Base-by-base conservation (phyloP, 805 yeast genomes). In the Yarrowia sp. region DNA sequence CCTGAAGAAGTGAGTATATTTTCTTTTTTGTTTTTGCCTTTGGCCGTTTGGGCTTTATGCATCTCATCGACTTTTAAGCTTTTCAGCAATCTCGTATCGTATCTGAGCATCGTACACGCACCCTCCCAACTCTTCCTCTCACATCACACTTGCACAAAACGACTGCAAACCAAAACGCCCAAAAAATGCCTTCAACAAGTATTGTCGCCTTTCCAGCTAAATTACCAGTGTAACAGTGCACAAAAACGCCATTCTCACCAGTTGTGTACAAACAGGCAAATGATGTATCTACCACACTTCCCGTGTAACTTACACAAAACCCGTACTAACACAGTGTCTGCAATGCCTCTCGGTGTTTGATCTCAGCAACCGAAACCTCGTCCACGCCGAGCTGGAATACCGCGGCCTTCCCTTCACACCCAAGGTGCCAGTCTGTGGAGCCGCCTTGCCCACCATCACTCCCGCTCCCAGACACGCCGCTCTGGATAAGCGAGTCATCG, bases 241-340 rank as follows among this genome's bases (percentile, higher is more conserved):
- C n/a, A 22, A 22, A 22, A 22, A 3, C 28, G 28, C 5, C 28
- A 3, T 22, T 22, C 28, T 22, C 28, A 22, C 28, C 28, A 22
- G 28, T 22, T 22, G 28, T 22, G 28, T 22, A 22, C 28, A 22
- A 22, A 5, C 28, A 22, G 28, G 28, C 28, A 3, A 22, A 22
- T 22, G 28, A 22, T 5, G 28, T 22, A 22, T 22, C 28, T 5
- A 22, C 28, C 28, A 22, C 28, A 22, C 28, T 22, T 3, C 28
- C 28, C 28, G 28, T 22, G 28, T 22, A 22, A 22, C 28, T 15
- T 39, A 39, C 43, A 39, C 43, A 39, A 15, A n/a, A 18, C 47
- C 36, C 8, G n/a, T 10, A 31, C 53, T 48, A 48, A 48, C 53
- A 48, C 53, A 48, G 53, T 48, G 53, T 39, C 39, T 33, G 28